Evolutionary conservation across 2,329 filamentous ascomycete species (phyloP).

Genomic region (Penicillium sp.): DNA sequence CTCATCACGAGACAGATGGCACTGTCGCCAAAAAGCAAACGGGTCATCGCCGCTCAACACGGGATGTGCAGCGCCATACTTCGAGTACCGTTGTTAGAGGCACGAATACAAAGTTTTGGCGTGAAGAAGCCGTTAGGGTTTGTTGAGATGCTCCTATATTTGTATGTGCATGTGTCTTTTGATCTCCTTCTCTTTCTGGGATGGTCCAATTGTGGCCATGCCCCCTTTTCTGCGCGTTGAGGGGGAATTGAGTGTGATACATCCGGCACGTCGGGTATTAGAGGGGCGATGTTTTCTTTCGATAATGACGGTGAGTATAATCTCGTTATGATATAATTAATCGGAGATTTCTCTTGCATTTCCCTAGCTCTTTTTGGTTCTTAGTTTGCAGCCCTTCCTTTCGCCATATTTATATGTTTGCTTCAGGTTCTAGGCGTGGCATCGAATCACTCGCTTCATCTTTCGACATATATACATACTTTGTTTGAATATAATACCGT

Average conservation of each 20-base stretch:
- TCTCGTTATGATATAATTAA: conserved; percentile 14
- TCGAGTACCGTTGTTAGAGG: conserved; percentile 1
- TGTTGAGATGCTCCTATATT: not conserved
- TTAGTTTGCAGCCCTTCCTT: conserved; percentile 3
- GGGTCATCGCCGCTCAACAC: conserved; percentile 10
- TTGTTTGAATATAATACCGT: not conserved
- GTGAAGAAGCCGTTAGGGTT: not conserved
- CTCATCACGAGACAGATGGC: conserved; percentile 16
- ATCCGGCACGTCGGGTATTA: conserved; percentile 13
- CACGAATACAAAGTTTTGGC: not conserved
- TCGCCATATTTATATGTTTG: conserved; percentile 1
- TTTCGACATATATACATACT: conserved; percentile 1
- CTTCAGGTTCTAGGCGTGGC: not conserved
- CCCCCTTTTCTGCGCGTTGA: conserved; percentile 6
- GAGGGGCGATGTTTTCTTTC: conserved; percentile 8
- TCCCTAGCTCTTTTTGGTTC: not conserved
- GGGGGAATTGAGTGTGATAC: conserved; percentile 7
- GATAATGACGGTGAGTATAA: conserved; percentile 4
- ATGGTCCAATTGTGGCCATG: conserved; percentile 10
- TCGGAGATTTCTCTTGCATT: not conserved
- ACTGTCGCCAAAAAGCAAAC: conserved; percentile 8
- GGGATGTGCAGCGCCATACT: conserved; percentile 1
- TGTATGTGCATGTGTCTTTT: conserved; percentile 7
- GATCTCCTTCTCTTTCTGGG: conserved; percentile 11
- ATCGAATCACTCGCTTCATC: not conserved